Conservation (phyloP, 2,329 filamentous ascomycete genomes). For the Monosporascus sp. region DNA sequence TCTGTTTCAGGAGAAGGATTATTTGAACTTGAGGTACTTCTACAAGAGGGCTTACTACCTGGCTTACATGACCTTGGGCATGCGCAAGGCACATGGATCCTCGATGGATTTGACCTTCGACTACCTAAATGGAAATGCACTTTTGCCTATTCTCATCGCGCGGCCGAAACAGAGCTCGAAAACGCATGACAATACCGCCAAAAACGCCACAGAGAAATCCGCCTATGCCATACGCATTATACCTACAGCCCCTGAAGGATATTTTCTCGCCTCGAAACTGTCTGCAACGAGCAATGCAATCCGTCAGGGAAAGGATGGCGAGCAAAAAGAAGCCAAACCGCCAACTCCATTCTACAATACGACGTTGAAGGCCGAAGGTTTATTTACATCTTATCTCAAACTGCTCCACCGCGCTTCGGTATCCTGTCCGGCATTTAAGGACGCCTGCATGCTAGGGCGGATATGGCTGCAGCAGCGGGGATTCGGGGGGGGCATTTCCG, state of each 20-base stretch:
- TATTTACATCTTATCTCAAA: slow-evolving; percentile 69
- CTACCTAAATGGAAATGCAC: slow-evolving; percentile 64
- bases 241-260: slow-evolving; percentile 61
- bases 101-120: slow-evolving; percentile 58
- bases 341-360: slow-evolving; percentile 87
- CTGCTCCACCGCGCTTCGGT: slow-evolving; percentile 65
- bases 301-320: slow-evolving; percentile 45
- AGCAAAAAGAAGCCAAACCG: slow-evolving; percentile 34
- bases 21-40: slow-evolving; percentile 86
- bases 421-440: slow-evolving; percentile 67
- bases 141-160: slow-evolving; percentile 63
- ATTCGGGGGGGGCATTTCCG: slow-evolving; percentile 61
- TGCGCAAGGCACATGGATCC: slow-evolving; percentile 53
- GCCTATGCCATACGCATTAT: slow-evolving; percentile 68
- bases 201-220: slow-evolving; percentile 17
- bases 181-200: slow-evolving; percentile 16
- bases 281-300: slow-evolving; percentile 65
- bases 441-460: slow-evolving; percentile 80
- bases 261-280: slow-evolving; percentile 70
- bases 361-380: slow-evolving; percentile 71
- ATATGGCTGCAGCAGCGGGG: slow-evolving; percentile 88
- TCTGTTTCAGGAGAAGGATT: slow-evolving; percentile 91
- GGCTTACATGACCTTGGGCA: slow-evolving; percentile 68
- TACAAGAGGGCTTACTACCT: slow-evolving; percentile 92
- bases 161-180: slow-evolving; percentile 29